These are phyloP conservation scores for Fragilariopsis cylindrus DNA, from an alignment of 108 stramenopile genomes.

Conservation along the genomic window DNA sequence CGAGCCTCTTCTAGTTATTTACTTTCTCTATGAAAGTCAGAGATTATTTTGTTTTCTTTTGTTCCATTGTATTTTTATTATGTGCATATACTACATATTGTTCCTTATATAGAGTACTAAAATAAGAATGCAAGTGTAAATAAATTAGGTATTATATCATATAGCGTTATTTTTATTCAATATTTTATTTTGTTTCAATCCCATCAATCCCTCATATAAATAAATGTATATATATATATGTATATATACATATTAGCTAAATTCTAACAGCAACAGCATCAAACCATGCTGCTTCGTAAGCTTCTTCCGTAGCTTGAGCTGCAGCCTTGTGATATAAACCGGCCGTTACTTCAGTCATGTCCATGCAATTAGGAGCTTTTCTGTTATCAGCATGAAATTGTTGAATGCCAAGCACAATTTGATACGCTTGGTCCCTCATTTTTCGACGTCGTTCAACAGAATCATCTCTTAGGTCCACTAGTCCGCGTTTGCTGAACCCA, in stretches of 20 bases:
- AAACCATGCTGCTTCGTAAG: constrained; percentile 19
- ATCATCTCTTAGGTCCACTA: constrained; percentile 30
- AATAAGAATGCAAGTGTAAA: too few relatives aligned
- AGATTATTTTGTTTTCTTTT: too few relatives aligned
- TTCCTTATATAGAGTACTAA: too few relatives aligned
- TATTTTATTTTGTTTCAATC: too few relatives aligned
- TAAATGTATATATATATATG: too few relatives aligned
- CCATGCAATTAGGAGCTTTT: constrained; percentile 7
- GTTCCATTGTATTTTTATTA: too few relatives aligned
- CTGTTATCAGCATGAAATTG: constrained; percentile 4
- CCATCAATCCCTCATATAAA: too few relatives aligned
- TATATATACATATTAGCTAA: background rate
- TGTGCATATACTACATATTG: too few relatives aligned
- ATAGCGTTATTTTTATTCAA: too few relatives aligned
- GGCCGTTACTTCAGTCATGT: constrained; percentile 12
- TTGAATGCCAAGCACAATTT: constrained; percentile 41
- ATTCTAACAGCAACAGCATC: constrained; percentile 16
- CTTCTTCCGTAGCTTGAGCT: constrained; percentile 15
- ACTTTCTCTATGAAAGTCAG: too few relatives aligned
- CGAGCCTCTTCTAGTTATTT: too few relatives aligned
- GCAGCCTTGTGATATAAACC: constrained; percentile 11
- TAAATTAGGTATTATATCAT: too few relatives aligned
- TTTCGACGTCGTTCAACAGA: constrained; percentile 34
- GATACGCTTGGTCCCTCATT: constrained; percentile 32
- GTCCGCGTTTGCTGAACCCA: constrained; percentile 36